phyloP scores from a whole-genome alignment of 2,329 filamentous ascomycete genomes.

The Aspergillus pseudoglaucus region DNA sequence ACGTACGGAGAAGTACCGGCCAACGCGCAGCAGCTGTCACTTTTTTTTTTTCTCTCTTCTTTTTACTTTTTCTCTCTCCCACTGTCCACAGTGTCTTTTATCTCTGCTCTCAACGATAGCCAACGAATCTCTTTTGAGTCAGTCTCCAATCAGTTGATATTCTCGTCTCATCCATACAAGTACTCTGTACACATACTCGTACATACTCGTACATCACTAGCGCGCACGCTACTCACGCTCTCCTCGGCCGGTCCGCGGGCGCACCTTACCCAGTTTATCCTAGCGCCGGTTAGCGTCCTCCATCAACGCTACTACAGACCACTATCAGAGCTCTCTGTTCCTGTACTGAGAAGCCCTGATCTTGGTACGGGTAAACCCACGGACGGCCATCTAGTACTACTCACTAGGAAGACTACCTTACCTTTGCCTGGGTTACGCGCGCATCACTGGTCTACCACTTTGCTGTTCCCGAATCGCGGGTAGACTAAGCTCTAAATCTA shows the following conservation, averaged over 20 bases:
- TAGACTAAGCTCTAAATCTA: too few species aligned
- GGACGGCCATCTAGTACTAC: too few species aligned
- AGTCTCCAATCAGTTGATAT: not conserved
- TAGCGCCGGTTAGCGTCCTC: not conserved
- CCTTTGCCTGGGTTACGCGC: too few species aligned
- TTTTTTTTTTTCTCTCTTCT: slow-evolving; percentile 1
- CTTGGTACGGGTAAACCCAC: too few species aligned
- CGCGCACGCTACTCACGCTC: not conserved
- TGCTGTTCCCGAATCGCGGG: too few species aligned
- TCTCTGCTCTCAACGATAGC: slow-evolving; percentile 1
- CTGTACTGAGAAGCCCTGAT: too few species aligned
- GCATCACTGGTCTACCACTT: too few species aligned
- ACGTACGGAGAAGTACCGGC: not conserved
- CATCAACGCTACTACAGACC: too few species aligned
- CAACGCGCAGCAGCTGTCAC: not conserved
- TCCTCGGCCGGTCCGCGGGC: not conserved
- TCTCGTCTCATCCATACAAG: not conserved
- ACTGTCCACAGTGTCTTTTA: not conserved
- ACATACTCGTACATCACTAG: not conserved
- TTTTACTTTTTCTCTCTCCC: slow-evolving; percentile 5
- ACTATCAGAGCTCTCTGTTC: too few species aligned
- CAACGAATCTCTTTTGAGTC: not conserved
- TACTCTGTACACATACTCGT: not conserved
- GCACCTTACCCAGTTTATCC: not conserved
- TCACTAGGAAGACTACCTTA: too few species aligned